Percentiles rank a stretch among this genome's conserved stretches.
These are phyloP conservation scores for Drechslera avenae DNA, from an alignment of 2,329 filamentous ascomycete genomes.

Conservation along the genomic window DNA sequence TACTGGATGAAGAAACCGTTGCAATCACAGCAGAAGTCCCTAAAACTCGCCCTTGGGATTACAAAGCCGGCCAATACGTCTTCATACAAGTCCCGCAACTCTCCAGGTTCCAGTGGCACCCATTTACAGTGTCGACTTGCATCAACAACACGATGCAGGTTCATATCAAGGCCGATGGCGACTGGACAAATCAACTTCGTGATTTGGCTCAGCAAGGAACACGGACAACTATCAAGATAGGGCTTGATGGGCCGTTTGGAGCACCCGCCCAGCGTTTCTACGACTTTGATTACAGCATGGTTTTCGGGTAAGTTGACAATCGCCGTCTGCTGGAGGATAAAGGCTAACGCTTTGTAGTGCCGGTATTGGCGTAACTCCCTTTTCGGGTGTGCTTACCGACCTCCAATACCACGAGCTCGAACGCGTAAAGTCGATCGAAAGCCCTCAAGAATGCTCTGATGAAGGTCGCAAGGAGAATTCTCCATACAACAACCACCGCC, in stretches of 20 bases:
- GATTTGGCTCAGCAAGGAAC: constrained; percentile 49
- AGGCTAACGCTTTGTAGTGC: constrained; percentile 40
- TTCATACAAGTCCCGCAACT: constrained; percentile 61
- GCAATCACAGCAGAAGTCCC: constrained; percentile 57
- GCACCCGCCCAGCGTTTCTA: constrained; percentile 65
- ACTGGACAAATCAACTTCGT: constrained; percentile 59
- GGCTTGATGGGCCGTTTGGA: constrained; percentile 63
- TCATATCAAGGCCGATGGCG: constrained; percentile 64
- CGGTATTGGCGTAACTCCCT: constrained; percentile 64
- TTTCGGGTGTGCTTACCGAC: constrained; percentile 62
- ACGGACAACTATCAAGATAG: constrained; percentile 54
- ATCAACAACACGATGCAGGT: constrained; percentile 58
- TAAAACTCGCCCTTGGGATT: constrained; percentile 57
- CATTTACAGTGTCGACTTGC: constrained; percentile 64
- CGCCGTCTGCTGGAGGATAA: neutral
- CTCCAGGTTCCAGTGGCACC: constrained; percentile 64
- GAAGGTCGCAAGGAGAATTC: constrained; percentile 15
- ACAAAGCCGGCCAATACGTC: constrained; percentile 63
- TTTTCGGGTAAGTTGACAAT: constrained; percentile 50
- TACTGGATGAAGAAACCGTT: constrained; percentile 61
- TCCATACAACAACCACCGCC: constrained; percentile 51
- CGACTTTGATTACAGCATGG: constrained; percentile 61
- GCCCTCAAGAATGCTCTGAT: constrained; percentile 11
- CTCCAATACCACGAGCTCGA: constrained; percentile 55
- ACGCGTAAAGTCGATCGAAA: constrained; percentile 24